phyloP scores from a whole-genome alignment of 2,329 filamentous ascomycete genomes.

The Cladosporium halotolerans region DNA sequence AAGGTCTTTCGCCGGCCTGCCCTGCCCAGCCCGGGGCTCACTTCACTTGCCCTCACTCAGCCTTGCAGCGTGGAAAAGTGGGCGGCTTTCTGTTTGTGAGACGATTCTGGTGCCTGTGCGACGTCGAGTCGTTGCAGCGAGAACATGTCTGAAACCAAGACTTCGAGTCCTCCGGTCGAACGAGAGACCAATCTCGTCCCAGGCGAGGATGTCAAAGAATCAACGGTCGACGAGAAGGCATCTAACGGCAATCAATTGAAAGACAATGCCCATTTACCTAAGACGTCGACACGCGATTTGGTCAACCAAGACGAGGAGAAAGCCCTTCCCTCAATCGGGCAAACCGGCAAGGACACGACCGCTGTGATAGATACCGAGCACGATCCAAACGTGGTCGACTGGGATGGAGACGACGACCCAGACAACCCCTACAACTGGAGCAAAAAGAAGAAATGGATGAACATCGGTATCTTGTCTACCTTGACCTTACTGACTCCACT shows the following conservation, averaged over 20 bases:
- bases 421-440: conserved; percentile 26
- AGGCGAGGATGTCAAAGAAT: background rate
- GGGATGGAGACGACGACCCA: conserved; percentile 17
- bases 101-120: background rate
- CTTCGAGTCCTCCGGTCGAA: background rate
- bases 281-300: background rate
- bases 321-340: background rate
- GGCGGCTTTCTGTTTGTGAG: background rate
- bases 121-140: background rate
- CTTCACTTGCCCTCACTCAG: no score
- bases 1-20: background rate
- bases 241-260: background rate
- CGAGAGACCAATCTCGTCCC: background rate
- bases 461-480: conserved; percentile 36
- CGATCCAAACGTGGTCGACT: conserved; percentile 24
- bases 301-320: conserved; percentile 4
- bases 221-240: background rate
- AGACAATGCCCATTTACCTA: background rate
- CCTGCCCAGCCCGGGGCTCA: background rate
- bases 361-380: conserved; percentile 29
- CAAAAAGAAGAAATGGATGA: conserved; percentile 35
- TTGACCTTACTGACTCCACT: conserved; percentile 46
- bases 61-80: no score
- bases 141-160: background rate
- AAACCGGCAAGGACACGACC: background rate